These are phyloP conservation scores for Macrophomina tecta DNA, from an alignment of 2,329 filamentous ascomycete species.

Conservation along the genomic window DNA sequence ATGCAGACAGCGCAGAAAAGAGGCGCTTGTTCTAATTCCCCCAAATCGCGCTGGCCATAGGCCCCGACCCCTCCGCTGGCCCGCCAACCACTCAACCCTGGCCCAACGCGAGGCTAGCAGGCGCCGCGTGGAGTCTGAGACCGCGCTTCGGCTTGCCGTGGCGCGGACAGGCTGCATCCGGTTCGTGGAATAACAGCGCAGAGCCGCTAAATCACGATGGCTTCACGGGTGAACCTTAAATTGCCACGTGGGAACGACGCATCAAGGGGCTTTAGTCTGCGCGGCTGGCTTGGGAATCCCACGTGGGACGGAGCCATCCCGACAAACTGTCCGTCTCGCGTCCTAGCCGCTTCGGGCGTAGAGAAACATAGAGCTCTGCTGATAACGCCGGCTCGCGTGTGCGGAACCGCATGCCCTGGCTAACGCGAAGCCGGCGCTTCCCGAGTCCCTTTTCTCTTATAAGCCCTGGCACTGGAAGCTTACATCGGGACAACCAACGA, in stretches of 20 bases:
- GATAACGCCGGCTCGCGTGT: constrained; percentile 19
- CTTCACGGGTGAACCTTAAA: constrained; percentile 23
- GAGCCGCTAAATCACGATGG: neutral
- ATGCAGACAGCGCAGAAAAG: neutral
- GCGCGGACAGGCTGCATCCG: neutral
- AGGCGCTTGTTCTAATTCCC: neutral
- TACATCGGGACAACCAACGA: neutral
- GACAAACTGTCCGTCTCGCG: neutral
- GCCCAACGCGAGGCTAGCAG: neutral
- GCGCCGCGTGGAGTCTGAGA: neutral
- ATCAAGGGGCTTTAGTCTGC: neutral
- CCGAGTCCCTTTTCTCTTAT: constrained; percentile 6
- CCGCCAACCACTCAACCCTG: neutral
- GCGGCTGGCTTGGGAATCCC: constrained; percentile 2
- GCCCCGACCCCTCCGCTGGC: constrained; percentile 6
- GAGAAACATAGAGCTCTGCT: constrained; percentile 10
- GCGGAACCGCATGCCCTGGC: constrained; percentile 12
- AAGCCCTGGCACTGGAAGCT: neutral
- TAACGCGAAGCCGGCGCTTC: constrained; percentile 12
- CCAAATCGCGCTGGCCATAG: neutral
- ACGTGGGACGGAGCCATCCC: constrained; percentile 8
- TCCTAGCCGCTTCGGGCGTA: constrained; percentile 7
- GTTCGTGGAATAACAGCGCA: constrained; percentile 21
- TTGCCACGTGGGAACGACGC: constrained; percentile 15
- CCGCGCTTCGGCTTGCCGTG: neutral